Evolutionary conservation across 345 rosid species (phyloP).

Genomic region (Salix koriyanagi): DNA sequence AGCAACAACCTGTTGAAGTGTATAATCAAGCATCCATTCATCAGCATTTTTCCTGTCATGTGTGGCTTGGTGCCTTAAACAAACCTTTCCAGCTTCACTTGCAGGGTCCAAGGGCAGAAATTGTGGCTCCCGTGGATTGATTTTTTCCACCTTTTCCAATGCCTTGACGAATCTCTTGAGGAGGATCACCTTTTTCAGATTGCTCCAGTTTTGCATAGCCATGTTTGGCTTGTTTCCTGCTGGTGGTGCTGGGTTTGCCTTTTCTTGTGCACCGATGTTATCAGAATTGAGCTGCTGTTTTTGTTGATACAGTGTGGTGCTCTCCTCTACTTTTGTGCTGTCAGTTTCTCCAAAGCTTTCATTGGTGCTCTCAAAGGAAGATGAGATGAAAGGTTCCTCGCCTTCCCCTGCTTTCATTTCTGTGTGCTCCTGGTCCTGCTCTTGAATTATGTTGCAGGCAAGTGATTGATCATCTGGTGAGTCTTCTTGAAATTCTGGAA

Average conservation of each 20-base stretch:
- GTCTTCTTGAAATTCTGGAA: slow-evolving; percentile 50
- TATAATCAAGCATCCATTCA: slow-evolving; percentile 88
- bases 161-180: slow-evolving; percentile 67
- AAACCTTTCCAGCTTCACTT: slow-evolving; percentile 58
- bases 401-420: slow-evolving; percentile 13
- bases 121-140: slow-evolving; percentile 48
- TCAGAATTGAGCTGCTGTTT: slow-evolving; percentile 12
- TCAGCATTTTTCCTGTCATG: slow-evolving; percentile 59
- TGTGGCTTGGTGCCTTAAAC: slow-evolving; percentile 56
- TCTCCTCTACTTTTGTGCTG: slow-evolving; percentile 16
- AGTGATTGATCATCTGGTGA: slow-evolving; percentile 52
- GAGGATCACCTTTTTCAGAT: slow-evolving; percentile 27
- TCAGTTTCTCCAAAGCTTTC: slow-evolving; percentile 22
- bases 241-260: slow-evolving; percentile 7
- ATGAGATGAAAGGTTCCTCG: slow-evolving; percentile 13
- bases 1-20: slow-evolving; percentile 74
- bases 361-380: slow-evolving; percentile 11
- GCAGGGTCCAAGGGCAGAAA: slow-evolving; percentile 40
- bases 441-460: slow-evolving; percentile 26
- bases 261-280: not conserved
- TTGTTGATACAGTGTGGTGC: not conserved
- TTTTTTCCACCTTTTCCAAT: slow-evolving; percentile 56
- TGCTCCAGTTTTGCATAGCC: slow-evolving; percentile 17
- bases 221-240: slow-evolving; percentile 21
- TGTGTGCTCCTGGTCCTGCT: slow-evolving; percentile 18